These are phyloP conservation scores for Verticillium albo-atrum DNA, from an alignment of 2,329 filamentous ascomycete species.

Conservation along the genomic window DNA sequence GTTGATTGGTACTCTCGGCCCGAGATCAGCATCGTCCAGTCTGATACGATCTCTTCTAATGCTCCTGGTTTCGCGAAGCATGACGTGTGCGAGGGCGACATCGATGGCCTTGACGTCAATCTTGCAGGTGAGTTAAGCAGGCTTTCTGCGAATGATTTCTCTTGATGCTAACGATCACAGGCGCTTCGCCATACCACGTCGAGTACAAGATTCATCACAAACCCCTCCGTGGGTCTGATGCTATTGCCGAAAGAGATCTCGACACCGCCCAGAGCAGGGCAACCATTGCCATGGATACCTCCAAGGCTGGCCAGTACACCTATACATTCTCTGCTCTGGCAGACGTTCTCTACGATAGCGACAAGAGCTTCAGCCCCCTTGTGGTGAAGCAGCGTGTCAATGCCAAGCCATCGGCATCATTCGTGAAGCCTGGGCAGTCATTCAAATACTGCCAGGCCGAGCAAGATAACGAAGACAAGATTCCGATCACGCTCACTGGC, in stretches of 20 bases:
- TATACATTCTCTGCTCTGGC: slow-evolving; percentile 82
- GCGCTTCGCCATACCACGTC: slow-evolving; percentile 75
- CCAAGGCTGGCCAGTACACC: slow-evolving; percentile 74
- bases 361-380: slow-evolving; percentile 62
- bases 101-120: slow-evolving; percentile 79
- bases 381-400: slow-evolving; percentile 79
- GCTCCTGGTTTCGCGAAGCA: slow-evolving; percentile 62
- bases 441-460: slow-evolving; percentile 95
- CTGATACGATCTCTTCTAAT: slow-evolving; percentile 51
- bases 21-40: slow-evolving; percentile 60
- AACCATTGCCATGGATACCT: slow-evolving; percentile 81
- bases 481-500: slow-evolving; percentile 81
- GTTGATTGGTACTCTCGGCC: slow-evolving; percentile 85
- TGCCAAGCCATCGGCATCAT: slow-evolving; percentile 74
- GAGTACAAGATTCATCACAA: slow-evolving; percentile 77
- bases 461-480: slow-evolving; percentile 74
- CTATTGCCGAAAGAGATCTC: slow-evolving; percentile 64
- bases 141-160: not conserved
- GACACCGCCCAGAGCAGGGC: slow-evolving; percentile 73
- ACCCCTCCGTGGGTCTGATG: slow-evolving; percentile 59
- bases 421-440: slow-evolving; percentile 81
- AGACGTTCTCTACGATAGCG: slow-evolving; percentile 80
- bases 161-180: slow-evolving; percentile 37
- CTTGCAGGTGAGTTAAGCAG: slow-evolving; percentile 59
- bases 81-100: slow-evolving; percentile 90